Percentiles rank a stretch among this genome's conserved stretches.
phyloP scores from a whole-genome alignment of 495 filamentous ascomycete species.

The Tuber microsphaerosporum region DNA sequence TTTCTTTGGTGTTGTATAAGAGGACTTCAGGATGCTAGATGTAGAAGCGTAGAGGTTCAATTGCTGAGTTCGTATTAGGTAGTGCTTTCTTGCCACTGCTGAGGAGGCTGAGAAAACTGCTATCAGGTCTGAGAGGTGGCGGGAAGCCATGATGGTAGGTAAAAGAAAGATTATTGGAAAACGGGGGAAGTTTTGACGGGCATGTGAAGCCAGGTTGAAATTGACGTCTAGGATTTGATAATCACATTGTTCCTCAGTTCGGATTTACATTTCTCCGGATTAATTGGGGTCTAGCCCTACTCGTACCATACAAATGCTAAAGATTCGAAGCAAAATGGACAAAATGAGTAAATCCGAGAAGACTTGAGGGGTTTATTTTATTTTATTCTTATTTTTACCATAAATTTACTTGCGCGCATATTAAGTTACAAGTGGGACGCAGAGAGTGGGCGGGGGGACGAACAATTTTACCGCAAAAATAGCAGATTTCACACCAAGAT shows the following conservation, averaged over 20 bases:
- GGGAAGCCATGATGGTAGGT: slow-evolving; percentile 54
- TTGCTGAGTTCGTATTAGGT: slow-evolving; percentile 67
- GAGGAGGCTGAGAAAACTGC: slow-evolving; percentile 71
- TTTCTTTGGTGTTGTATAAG: slow-evolving; percentile 19
- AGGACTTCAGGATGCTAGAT: slow-evolving; percentile 63
- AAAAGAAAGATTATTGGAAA: background rate
- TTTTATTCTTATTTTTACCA: no score
- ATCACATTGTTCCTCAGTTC: background rate
- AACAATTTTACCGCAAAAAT: no score
- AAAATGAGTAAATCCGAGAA: background rate
- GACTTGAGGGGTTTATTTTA: background rate
- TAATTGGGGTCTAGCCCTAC: background rate
- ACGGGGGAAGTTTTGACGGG: background rate
- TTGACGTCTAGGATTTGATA: background rate
- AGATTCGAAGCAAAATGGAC: background rate
- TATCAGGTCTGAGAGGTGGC: slow-evolving; percentile 68
- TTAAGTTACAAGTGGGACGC: no score
- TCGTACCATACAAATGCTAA: background rate
- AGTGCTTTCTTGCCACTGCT: slow-evolving; percentile 69
- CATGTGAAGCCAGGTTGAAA: background rate
- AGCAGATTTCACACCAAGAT: no score
- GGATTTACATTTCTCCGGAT: background rate
- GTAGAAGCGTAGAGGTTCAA: slow-evolving; percentile 69
- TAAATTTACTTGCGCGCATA: background rate
- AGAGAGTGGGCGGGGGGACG: no score